phyloP scores from a whole-genome alignment of 2,329 filamentous ascomycete genomes.

The Sclerotinia glacialis region DNA sequence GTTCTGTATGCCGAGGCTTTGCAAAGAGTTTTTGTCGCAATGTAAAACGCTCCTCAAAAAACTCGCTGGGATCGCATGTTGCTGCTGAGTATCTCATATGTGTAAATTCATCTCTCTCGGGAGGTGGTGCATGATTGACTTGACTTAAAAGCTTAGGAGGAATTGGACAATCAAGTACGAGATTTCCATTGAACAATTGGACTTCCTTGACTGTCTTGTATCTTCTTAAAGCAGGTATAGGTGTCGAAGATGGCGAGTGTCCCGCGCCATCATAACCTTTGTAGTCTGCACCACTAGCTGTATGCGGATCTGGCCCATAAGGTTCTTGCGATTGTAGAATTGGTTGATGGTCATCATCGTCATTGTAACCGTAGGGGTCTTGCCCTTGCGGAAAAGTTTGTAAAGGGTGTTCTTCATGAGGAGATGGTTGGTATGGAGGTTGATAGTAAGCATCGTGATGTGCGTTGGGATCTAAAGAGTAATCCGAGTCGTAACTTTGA shows the following conservation, averaged over 20 bases:
- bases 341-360: slow-evolving; percentile 69
- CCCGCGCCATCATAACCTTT: slow-evolving; percentile 45
- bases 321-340: slow-evolving; percentile 60
- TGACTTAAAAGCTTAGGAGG: slow-evolving; percentile 77
- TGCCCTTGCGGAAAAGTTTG: slow-evolving; percentile 28
- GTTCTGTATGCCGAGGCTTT: slow-evolving; percentile 83
- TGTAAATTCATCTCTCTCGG: slow-evolving; percentile 85
- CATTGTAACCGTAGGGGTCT: slow-evolving; percentile 43
- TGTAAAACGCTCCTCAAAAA: slow-evolving; percentile 83
- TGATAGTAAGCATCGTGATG: slow-evolving; percentile 88
- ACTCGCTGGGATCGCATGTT: slow-evolving; percentile 94
- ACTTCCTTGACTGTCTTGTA: slow-evolving; percentile 99
- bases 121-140: slow-evolving; percentile 42
- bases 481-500: slow-evolving; percentile 58
- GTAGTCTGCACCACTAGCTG: slow-evolving; percentile 43
- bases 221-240: slow-evolving; percentile 65
- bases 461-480: slow-evolving; percentile 75
- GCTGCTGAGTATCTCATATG: slow-evolving; percentile 93
- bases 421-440: slow-evolving; percentile 69
- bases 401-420: slow-evolving; percentile 37
- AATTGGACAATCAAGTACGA: slow-evolving; percentile 94
- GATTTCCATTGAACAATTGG: slow-evolving; percentile 92
- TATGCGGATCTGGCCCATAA: slow-evolving; percentile 59
- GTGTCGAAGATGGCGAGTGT: slow-evolving; percentile 48
- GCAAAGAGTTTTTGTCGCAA: slow-evolving; percentile 84